Conservation (phyloP, 202 grass and related monocot species). For the Setaria italica region DNA sequence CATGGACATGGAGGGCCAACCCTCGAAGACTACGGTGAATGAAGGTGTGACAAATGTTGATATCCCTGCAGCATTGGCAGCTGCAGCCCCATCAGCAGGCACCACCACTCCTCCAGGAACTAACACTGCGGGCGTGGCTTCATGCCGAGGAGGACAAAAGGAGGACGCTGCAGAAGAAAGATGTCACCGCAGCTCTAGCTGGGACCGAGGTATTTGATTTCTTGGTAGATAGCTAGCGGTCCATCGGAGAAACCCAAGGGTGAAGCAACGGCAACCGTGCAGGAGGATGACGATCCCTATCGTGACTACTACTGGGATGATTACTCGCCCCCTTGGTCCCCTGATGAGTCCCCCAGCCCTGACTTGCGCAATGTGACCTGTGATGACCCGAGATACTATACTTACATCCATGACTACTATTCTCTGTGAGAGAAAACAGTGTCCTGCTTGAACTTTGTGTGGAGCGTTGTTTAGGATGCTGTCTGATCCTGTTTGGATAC, state of each 20-base stretch:
- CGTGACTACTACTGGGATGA: background rate
- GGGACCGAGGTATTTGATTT: slow-evolving; percentile 33
- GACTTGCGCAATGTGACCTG: slow-evolving; percentile 23
- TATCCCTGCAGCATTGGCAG: slow-evolving; percentile 42
- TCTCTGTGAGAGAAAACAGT: slow-evolving; percentile 3
- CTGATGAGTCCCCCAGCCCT: background rate
- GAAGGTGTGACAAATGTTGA: slow-evolving; percentile 35
- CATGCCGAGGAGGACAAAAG: slow-evolving; percentile 3
- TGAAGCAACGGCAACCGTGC: too few relatives aligned
- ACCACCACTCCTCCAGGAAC: slow-evolving; percentile 46
- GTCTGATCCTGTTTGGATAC: background rate
- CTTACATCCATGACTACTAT: slow-evolving; percentile 17
- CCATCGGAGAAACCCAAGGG: background rate
- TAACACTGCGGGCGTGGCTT: slow-evolving; percentile 59
- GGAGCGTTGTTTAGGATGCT: background rate
- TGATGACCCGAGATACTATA: slow-evolving; percentile 26
- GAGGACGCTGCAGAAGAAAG: slow-evolving; percentile 13
- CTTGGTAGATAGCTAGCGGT: background rate
- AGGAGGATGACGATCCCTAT: background rate
- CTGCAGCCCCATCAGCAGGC: slow-evolving; percentile 31
- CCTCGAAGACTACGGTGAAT: slow-evolving; percentile 38
- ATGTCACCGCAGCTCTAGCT: background rate
- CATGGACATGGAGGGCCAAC: slow-evolving; percentile 50
- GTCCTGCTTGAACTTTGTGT: background rate
- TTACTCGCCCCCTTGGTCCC: background rate